These are phyloP conservation scores for Scleroderma bovista DNA, from an alignment of 768 basidiomycete species.

Conservation along the genomic window DNA sequence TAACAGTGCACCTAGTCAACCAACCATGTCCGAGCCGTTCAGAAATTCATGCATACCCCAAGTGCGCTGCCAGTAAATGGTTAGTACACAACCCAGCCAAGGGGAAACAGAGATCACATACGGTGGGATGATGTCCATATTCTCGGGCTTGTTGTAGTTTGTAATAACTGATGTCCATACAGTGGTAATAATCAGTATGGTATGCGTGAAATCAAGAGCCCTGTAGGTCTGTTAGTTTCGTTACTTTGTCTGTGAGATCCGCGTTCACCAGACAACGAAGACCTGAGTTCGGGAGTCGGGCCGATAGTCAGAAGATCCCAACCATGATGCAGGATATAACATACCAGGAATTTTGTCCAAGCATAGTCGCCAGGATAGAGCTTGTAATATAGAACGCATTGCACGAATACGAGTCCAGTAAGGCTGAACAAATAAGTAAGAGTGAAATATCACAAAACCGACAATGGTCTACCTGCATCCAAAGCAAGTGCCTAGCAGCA, in stretches of 20 bases:
- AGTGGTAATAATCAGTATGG: constrained; percentile 18
- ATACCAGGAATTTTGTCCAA: constrained; percentile 25
- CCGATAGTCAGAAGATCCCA: neutral
- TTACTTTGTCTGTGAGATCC: neutral
- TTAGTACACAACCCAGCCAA: too few species aligned
- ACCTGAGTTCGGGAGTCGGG: constrained; percentile 12
- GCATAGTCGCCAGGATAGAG: constrained; percentile 24
- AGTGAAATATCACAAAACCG: neutral
- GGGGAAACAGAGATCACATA: constrained; percentile 6
- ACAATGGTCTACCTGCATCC: constrained; percentile 18
- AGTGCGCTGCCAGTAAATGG: constrained; percentile 14
- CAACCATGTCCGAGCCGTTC: too few species aligned
- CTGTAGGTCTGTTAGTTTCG: neutral
- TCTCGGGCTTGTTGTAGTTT: constrained; percentile 18
- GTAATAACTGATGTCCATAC: constrained; percentile 25
- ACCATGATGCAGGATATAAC: neutral
- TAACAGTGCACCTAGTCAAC: neutral
- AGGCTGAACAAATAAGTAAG: constrained; percentile 15
- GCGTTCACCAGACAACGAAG: constrained; percentile 17
- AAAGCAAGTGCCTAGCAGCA: constrained; percentile 27
- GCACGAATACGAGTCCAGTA: constrained; percentile 28
- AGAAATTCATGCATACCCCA: constrained; percentile 14
- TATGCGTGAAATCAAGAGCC: constrained; percentile 25
- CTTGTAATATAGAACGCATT: constrained; percentile 26
- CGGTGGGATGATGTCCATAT: constrained; percentile 26